phyloP scores from a whole-genome alignment of 805 yeast genomes.

The Wickerhamomyces sydowiorum region DNA sequence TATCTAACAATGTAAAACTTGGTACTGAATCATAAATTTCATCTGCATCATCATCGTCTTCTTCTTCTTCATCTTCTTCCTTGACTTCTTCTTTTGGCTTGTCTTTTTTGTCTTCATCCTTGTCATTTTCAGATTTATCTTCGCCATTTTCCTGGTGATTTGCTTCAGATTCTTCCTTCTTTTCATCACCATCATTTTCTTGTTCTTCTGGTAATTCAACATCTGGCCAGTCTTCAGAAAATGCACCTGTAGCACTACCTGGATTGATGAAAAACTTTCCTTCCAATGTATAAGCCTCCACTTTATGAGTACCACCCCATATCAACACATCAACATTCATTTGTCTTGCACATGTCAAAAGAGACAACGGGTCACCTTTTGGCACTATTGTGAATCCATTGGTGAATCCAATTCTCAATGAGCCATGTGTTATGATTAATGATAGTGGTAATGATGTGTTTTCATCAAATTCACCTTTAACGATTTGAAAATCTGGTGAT shows the following conservation, averaged over 20 bases:
- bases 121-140: slow-evolving; percentile 9
- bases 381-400: slow-evolving; percentile 85
- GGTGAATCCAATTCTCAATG: slow-evolving; percentile 74
- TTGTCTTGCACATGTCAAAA: slow-evolving; percentile 79
- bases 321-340: slow-evolving; percentile 86
- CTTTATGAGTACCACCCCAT: slow-evolving; percentile 91
- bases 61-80: slow-evolving; percentile 22
- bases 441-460: slow-evolving; percentile 48
- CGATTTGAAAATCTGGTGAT: slow-evolving; percentile 68
- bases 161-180: slow-evolving; percentile 23
- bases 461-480: slow-evolving; percentile 78
- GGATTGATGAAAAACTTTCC: slow-evolving; percentile 95
- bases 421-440: slow-evolving; percentile 60
- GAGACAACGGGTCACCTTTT: slow-evolving; percentile 76
- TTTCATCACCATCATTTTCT: slow-evolving; percentile 17
- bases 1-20: slow-evolving; percentile 82
- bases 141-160: slow-evolving; percentile 12
- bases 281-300: slow-evolving; percentile 89
- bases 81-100: slow-evolving; percentile 26
- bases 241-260: slow-evolving; percentile 95
- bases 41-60: slow-evolving; percentile 18
- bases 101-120: slow-evolving; percentile 29
- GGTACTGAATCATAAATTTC: slow-evolving; percentile 41
- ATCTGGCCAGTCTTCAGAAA: slow-evolving; percentile 56
- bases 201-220: slow-evolving; percentile 36